phyloP scores from a whole-genome alignment of 495 filamentous ascomycete species.

The Bacidia gigantensis region DNA sequence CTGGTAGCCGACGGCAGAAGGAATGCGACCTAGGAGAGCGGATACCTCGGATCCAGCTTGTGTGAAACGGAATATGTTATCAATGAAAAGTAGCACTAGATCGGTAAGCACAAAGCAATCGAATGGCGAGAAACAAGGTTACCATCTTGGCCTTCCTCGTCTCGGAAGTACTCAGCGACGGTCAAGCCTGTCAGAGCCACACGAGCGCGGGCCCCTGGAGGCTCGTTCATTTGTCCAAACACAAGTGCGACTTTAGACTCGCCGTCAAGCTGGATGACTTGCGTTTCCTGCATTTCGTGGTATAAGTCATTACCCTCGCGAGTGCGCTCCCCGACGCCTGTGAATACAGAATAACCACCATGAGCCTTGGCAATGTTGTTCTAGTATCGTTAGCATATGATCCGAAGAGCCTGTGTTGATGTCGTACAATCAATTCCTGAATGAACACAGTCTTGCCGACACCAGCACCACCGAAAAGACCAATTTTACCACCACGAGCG shows the following conservation, averaged over 20 bases:
- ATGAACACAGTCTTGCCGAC: slow-evolving; percentile 99
- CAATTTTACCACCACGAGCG: slow-evolving; percentile 99
- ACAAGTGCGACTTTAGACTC: slow-evolving; percentile 99
- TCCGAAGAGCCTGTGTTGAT: not conserved
- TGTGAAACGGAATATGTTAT: slow-evolving; percentile 99
- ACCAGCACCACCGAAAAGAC: slow-evolving; percentile 99
- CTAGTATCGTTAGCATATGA: slow-evolving; percentile 22
- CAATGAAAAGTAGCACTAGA: slow-evolving; percentile 90
- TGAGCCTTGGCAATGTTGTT: slow-evolving; percentile 99
- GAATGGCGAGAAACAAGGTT: slow-evolving; percentile 20
- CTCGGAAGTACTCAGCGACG: slow-evolving; percentile 93
- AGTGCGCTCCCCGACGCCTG: slow-evolving; percentile 99
- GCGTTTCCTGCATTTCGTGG: slow-evolving; percentile 99
- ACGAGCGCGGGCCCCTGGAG: slow-evolving; percentile 98
- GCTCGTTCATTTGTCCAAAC: slow-evolving; percentile 99
- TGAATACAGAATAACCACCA: slow-evolving; percentile 99
- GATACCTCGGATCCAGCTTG: slow-evolving; percentile 99
- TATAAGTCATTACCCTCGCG: slow-evolving; percentile 99
- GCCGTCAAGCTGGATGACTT: slow-evolving; percentile 97
- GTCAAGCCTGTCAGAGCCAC: slow-evolving; percentile 89
- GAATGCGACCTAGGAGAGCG: slow-evolving; percentile 97
- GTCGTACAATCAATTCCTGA: slow-evolving; percentile 85
- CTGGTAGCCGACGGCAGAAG: slow-evolving; percentile 99
- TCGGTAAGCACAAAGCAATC: not conserved
- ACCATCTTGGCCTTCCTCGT: slow-evolving; percentile 93